Conservation (phyloP, 140 eudicot genomes). For the Anethum foeniculum region DNA sequence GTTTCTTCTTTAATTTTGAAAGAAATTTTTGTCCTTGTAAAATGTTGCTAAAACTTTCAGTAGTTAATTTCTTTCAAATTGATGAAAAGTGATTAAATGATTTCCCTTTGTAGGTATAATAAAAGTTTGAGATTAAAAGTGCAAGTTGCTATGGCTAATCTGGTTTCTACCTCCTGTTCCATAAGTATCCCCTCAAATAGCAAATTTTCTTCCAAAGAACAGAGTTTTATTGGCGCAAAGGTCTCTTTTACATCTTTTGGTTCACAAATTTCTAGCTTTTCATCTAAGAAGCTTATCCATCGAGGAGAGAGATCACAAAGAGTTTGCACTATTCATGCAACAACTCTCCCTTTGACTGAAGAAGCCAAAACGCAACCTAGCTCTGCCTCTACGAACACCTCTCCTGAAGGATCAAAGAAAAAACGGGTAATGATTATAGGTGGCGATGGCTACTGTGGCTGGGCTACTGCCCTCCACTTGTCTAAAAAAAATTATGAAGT, state of each 20-base stretch:
- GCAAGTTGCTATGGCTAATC: conserved; percentile 53
- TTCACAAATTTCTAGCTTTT: conserved; percentile 27
- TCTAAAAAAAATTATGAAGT: conserved; percentile 86
- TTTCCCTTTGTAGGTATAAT: conserved; percentile 23
- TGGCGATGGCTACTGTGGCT: conserved; percentile 97
- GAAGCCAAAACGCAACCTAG: conserved; percentile 42
- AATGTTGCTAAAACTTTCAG: not conserved
- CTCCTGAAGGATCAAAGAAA: conserved; percentile 28
- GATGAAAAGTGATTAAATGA: conserved; percentile 29
- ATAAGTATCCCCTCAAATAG: conserved; percentile 31
- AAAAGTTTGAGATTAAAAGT: conserved; percentile 12
- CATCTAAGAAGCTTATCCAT: conserved; percentile 23
- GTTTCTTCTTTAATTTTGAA: not conserved
- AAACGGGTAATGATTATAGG: conserved; percentile 86
- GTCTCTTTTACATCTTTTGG: conserved; percentile 29
- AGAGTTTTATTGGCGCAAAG: conserved; percentile 19
- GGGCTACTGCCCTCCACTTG: conserved; percentile 95
- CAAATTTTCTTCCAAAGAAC: conserved; percentile 19
- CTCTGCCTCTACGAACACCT: conserved; percentile 27
- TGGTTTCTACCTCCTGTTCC: conserved; percentile 47
- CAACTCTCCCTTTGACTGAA: conserved; percentile 47
- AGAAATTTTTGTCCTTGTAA: not conserved
- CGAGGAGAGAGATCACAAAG: conserved; percentile 27
- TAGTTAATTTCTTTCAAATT: not conserved
- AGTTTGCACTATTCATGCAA: conserved; percentile 32